Evolutionary conservation across 108 stramenopile species (phyloP).

Genomic region (Nitzschia sp.): DNA sequence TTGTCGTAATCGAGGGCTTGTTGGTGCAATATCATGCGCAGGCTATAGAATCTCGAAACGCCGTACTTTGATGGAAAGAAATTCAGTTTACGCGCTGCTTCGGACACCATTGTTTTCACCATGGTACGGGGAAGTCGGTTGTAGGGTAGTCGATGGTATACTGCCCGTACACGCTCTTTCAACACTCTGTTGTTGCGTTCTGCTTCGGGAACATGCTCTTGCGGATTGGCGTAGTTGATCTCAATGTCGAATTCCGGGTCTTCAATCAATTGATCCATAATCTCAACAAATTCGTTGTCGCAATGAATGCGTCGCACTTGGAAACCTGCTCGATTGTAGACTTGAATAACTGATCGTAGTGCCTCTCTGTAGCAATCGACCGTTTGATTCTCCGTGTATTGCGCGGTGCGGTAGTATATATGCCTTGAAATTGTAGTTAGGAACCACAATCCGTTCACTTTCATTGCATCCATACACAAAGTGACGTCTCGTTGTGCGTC

Average conservation of each 20-base stretch:
- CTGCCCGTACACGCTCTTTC: conserved; percentile 43
- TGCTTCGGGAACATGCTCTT: conserved; percentile 43
- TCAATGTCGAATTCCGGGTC: neutral
- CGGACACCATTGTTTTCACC: conserved; percentile 17
- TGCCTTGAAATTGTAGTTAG: conserved; percentile 26
- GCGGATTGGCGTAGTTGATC: conserved; percentile 1
- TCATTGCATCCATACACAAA: conserved; percentile 38
- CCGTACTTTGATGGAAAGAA: conserved; percentile 35
- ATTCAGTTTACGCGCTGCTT: conserved; percentile 32
- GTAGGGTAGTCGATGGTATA: conserved; percentile 38
- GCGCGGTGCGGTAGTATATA: conserved; percentile 32
- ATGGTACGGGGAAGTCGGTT: conserved; percentile 22
- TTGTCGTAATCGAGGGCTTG: conserved; percentile 20
- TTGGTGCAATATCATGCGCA: conserved; percentile 27
- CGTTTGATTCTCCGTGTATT: neutral
- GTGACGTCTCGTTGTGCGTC: conserved; percentile 21
- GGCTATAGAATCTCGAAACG: conserved; percentile 38
- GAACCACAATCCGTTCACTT: conserved; percentile 44
- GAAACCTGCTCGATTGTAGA: conserved; percentile 30
- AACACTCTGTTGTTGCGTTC: conserved; percentile 38
- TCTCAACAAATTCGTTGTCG: conserved; percentile 25
- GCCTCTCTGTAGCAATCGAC: neutral
- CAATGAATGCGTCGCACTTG: conserved; percentile 1
- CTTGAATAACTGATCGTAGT: neutral
- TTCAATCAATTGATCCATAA: neutral